Base-by-base conservation (phyloP, 1,284 basidiomycete genomes). In the Somion occarium region DNA sequence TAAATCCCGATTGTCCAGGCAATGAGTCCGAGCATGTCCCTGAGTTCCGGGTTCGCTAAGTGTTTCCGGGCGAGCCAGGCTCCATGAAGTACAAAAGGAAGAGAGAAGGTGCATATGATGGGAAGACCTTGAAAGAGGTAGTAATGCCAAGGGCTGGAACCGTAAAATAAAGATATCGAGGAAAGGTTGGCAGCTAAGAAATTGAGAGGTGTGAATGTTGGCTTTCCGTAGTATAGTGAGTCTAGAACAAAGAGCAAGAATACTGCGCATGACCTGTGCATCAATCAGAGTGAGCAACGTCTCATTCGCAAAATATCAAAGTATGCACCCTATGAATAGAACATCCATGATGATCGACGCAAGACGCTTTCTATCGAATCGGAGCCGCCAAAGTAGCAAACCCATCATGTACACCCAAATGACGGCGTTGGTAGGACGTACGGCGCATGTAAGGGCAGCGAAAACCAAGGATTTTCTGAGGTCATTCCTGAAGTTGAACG, bases 91-190 rank as follows among this genome's bases (percentile, higher is more conserved):
- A 80, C 79, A 63, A 89, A 93, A 0, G 88, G 91, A 18, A 93
- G 70, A 0, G 83, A 63, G 0, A 89, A 85, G 2, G 82, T 82
- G 56, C 85, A 83, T 18, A 96, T 72, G 49, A 97, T 80, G 0
- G 96, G 95, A 1, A 98, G 61, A 0, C 80, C 94, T 70, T 98
- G 94, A 0, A 80, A 78, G 30, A 98, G 55, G 64, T 99, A 98
- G 67, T 91, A 99, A 62, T 96, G 88, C 82, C 85, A 89, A 0
- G 88, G 71, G 55, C 83, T 91, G 2, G 76, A 70, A n/a, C 97
- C 97, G 64, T 99, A 99, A 66, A 98, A 98, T n/a, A 87, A 71
- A 0, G 97, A 95, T 18, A 98, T 78, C 2, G 82, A 75, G 1
- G 88, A 88, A 0, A 92, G 71, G 62, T 97, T 96, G 43, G 87